Conservation (phyloP, 2,329 filamentous ascomycete species). For the Colletotrichum sp. region DNA sequence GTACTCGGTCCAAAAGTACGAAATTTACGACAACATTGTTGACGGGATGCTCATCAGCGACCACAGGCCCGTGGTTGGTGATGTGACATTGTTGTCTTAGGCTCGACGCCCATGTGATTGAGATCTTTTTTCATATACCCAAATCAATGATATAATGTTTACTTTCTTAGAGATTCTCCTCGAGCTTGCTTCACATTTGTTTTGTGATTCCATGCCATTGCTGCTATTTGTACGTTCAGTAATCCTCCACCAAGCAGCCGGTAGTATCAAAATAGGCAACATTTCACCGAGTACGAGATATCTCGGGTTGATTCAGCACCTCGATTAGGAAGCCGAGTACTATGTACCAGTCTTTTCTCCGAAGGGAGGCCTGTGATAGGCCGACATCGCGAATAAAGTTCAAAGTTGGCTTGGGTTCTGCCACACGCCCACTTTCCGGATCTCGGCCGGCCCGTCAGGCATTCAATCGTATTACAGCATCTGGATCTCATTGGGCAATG, state of each 20-base stretch:
- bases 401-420: neutral
- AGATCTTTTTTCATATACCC: neutral
- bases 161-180: neutral
- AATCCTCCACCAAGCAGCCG: neutral
- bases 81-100: conserved; percentile 40
- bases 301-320: neutral
- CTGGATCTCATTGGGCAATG: neutral
- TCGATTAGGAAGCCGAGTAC: neutral
- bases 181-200: neutral
- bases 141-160: neutral
- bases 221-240: neutral
- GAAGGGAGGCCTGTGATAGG: neutral
- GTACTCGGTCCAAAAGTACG: conserved; percentile 51
- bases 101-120: neutral
- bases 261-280: neutral
- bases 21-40: conserved; percentile 60
- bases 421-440: neutral
- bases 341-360: neutral
- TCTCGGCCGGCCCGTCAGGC: neutral
- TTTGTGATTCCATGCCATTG: neutral
- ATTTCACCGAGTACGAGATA: neutral
- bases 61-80: conserved; percentile 69
- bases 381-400: neutral
- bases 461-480: neutral
- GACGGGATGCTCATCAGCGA: conserved; percentile 62